A percentile compares a stretch with the other conserved stretches of the same genome.
Conservation (phyloP, 768 basidiomycete genomes). For the Cyclocybe cylindracea region DNA sequence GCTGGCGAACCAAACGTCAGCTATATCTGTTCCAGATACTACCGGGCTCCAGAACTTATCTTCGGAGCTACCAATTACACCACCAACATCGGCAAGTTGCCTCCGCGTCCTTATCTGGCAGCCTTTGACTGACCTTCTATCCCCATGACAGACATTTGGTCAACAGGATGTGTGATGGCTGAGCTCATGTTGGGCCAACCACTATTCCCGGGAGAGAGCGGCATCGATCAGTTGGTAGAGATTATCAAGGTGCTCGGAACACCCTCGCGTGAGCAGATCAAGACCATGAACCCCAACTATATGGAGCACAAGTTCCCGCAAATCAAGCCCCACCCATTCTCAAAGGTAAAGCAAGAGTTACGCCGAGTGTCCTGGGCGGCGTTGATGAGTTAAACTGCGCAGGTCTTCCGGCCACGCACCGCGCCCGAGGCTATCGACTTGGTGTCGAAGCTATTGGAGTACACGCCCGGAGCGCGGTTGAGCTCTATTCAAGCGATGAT, state of each 20-base stretch:
- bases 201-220: constrained; percentile 97
- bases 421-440: constrained; percentile 95
- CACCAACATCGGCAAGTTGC: constrained; percentile 88
- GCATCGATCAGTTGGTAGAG: constrained; percentile 98
- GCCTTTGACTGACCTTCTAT: constrained; percentile 9
- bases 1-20: constrained; percentile 98
- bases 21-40: constrained; percentile 99
- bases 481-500: constrained; percentile 92
- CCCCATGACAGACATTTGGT: constrained; percentile 85
- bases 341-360: constrained; percentile 62
- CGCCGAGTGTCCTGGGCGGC: constrained; percentile 1
- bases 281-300: constrained; percentile 99
- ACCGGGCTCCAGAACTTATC: constrained; percentile 98
- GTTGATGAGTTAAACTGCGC: constrained; percentile 1
- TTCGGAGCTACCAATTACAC: constrained; percentile 99
- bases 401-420: constrained; percentile 99
- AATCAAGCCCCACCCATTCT: constrained; percentile 99
- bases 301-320: constrained; percentile 99
- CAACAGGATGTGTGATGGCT: constrained; percentile 99
- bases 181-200: constrained; percentile 99
- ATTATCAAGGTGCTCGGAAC: constrained; percentile 99
- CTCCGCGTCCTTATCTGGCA: constrained; percentile 3
- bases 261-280: constrained; percentile 98
- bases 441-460: constrained; percentile 93
- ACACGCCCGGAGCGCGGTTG: constrained; percentile 93